A percentile compares a stretch with the other conserved stretches of the same genome.
Conservation (phyloP, 805 yeast species). For the Starmerella roubikii region DNA sequence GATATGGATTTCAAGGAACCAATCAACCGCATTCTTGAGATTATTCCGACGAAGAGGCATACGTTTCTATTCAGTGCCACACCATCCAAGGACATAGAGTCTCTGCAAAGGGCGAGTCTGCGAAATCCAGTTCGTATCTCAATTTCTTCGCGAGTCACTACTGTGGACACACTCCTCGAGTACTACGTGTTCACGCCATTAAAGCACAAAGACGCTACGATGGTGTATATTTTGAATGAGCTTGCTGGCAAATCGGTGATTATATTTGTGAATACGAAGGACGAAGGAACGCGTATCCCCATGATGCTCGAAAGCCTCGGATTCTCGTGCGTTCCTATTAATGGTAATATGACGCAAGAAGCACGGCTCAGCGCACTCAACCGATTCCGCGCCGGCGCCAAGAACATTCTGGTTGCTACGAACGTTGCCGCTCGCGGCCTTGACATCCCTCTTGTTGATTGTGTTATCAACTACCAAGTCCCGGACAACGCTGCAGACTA, state of each 20-base stretch:
- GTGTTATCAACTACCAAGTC: constrained; percentile 83
- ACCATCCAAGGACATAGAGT: constrained; percentile 88
- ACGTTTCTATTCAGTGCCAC: constrained; percentile 92
- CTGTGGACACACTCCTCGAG: constrained; percentile 88
- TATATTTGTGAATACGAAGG: constrained; percentile 86
- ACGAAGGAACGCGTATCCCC: constrained; percentile 86
- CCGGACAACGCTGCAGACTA: constrained; percentile 89
- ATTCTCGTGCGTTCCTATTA: constrained; percentile 81
- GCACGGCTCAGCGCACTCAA: constrained; percentile 65
- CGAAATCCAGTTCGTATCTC: constrained; percentile 81
- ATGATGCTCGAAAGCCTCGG: constrained; percentile 67
- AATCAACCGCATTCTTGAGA: constrained; percentile 66
- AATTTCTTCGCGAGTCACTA: constrained; percentile 75
- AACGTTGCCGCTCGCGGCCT: constrained; percentile 97
- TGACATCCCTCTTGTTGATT: constrained; percentile 87
- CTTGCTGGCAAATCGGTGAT: constrained; percentile 73
- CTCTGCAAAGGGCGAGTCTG: constrained; percentile 84
- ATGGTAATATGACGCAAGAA: constrained; percentile 89
- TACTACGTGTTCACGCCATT: constrained; percentile 82
- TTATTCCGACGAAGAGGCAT: constrained; percentile 68
- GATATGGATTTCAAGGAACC: constrained; percentile 97
- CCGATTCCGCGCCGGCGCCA: constrained; percentile 37
- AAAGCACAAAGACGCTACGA: constrained; percentile 78
- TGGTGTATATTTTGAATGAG: constrained; percentile 74
- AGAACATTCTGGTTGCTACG: constrained; percentile 67